Evolutionary conservation across 2,329 filamentous ascomycete species (phyloP).

Genomic region (Penicillium sp.): DNA sequence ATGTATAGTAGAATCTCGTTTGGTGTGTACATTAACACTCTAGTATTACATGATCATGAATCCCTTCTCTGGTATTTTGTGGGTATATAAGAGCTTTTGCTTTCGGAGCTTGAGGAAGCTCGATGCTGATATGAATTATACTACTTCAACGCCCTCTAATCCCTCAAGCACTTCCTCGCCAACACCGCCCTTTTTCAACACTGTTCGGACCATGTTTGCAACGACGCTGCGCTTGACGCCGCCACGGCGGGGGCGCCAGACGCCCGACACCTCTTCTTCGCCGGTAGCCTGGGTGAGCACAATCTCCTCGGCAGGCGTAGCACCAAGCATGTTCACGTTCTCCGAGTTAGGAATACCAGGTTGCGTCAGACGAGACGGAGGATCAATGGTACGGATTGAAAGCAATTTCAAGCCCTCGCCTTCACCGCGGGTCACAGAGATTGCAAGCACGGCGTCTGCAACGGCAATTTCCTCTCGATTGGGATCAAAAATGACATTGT

Average conservation of each 20-base stretch:
- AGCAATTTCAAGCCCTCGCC: slow-evolving; percentile 58
- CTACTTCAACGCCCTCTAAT: slow-evolving; percentile 66
- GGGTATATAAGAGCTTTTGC: slow-evolving; percentile 14
- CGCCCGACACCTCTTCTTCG: slow-evolving; percentile 60
- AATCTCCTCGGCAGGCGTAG: slow-evolving; percentile 42
- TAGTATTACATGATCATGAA: slow-evolving; percentile 11
- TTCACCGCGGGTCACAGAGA: slow-evolving; percentile 62
- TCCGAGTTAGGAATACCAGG: slow-evolving; percentile 65
- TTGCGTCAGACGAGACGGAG: slow-evolving; percentile 69
- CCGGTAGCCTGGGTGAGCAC: slow-evolving; percentile 51
- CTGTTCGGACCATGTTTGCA: slow-evolving; percentile 70
- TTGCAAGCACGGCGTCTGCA: slow-evolving; percentile 81
- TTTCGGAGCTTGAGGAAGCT: slow-evolving; percentile 4
- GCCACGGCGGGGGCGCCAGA: slow-evolving; percentile 83
- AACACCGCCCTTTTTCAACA: slow-evolving; percentile 73
- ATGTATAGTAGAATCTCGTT: slow-evolving; percentile 15
- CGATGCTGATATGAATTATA: slow-evolving; percentile 37
- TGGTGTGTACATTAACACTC: neutral
- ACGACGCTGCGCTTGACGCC: slow-evolving; percentile 75
- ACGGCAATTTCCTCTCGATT: slow-evolving; percentile 88
- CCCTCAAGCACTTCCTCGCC: slow-evolving; percentile 83
- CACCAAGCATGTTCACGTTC: slow-evolving; percentile 54
- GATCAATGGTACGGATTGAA: slow-evolving; percentile 70
- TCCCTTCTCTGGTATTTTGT: slow-evolving; percentile 20
- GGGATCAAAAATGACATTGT: slow-evolving; percentile 93